These are phyloP conservation scores for Isatis tinctoria DNA, from an alignment of 345 rosid genomes.

Conservation along the genomic window DNA sequence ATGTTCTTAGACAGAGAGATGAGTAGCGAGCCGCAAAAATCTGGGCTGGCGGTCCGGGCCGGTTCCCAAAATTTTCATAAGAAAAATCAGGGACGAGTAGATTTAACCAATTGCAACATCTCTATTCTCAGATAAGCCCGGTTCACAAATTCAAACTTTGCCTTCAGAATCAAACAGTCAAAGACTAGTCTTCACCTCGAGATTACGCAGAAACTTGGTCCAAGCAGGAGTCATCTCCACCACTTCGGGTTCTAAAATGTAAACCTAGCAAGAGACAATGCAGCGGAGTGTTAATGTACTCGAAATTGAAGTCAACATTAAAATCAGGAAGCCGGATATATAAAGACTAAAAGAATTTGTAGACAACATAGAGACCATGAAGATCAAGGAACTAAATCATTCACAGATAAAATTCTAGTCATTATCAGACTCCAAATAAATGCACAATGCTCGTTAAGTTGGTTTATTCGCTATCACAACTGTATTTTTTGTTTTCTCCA, in stretches of 20 bases:
- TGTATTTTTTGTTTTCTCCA: not conserved
- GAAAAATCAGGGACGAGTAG: not conserved
- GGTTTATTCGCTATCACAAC: not conserved
- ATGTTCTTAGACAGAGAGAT: not conserved
- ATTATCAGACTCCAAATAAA: not conserved
- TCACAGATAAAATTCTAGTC: not conserved
- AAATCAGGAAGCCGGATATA: not conserved
- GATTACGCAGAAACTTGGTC: not conserved
- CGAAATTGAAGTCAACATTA: not conserved
- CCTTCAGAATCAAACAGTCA: not conserved
- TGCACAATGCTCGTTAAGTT: not conserved
- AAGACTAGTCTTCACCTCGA: not conserved
- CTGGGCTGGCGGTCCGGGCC: not conserved
- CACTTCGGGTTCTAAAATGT: not conserved
- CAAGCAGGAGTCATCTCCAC: not conserved
- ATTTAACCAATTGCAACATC: not conserved
- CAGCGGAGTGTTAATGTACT: not conserved
- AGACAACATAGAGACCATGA: not conserved
- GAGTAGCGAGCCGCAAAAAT: not conserved
- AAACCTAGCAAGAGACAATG: constrained; percentile 1
- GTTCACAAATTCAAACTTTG: not conserved
- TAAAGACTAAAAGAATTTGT: not conserved
- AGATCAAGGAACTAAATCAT: not conserved
- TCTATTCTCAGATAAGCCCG: not conserved
- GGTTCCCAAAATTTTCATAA: no score